Evolutionary conservation across 2,329 filamentous ascomycete species (phyloP), one percentile per base, ranked within the genome.

Genomic region (Penicillium polonicum): DNA sequence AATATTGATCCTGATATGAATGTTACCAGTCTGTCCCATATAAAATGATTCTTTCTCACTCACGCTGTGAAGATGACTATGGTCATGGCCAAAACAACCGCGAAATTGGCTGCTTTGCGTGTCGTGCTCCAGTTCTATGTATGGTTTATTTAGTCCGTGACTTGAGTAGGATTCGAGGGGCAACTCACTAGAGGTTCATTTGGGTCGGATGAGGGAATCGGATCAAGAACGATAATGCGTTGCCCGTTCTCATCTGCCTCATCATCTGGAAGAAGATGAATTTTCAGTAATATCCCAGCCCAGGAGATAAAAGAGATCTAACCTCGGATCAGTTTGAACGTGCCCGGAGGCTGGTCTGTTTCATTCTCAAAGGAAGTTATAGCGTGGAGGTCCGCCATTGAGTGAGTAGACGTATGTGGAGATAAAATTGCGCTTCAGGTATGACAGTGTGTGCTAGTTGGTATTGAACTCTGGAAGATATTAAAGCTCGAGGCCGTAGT

Each of bases 121-220:
- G 60, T 55, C 45, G 64, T 72, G 17, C 72, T 71, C 79, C 79
- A 82, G 62, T 82, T 81, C 71, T 76, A 2, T n/a, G 17, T 17
- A n/a, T 4, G 1, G n/a, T 36, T 36, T n/a, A 3, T 4, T n/a
- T n/a, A 36, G 8, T 3, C 7, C 0, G 3, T 31, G 25, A 17
- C 23, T 13, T 38, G 8, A 23, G 21, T 12, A n/a, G 2, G 1
- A 8, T 31, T 21, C 17, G 19, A 42, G 6, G 10, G 19, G 29
- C 5, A 57, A 48, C 57, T 21, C 55, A 73, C 74, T 59, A 78
- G 60, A 5, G 75, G 74, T 35, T 68, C 67, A 54, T 70, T 69
- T 0, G 68, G 66, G 17, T 70, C 67, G 39, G 64, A 66, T 0
- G 72, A 72, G 3, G 76, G 76, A 21, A 72, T 55, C 1, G 75